Percentiles rank a stretch among this genome's conserved stretches.
These are phyloP conservation scores for Trichoderma asperellum DNA, from an alignment of 2,329 filamentous ascomycete genomes.

Conservation along the genomic window DNA sequence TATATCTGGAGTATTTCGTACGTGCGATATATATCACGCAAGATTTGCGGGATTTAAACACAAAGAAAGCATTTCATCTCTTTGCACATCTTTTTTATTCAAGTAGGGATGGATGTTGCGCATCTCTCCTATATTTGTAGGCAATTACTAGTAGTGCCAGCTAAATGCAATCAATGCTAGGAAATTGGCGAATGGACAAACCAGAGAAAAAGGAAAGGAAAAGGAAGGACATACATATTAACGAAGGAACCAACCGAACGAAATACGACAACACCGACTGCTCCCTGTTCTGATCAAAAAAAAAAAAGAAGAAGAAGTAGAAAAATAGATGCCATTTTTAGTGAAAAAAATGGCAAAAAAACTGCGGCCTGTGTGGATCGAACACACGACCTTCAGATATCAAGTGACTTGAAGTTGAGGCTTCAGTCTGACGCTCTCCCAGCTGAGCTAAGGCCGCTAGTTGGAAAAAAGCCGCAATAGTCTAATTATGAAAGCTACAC, in stretches of 20 bases:
- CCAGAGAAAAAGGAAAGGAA: not conserved
- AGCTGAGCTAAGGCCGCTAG: slow-evolving; percentile 39
- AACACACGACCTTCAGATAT: slow-evolving; percentile 39
- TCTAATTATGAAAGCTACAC: not conserved
- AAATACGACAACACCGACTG: too few relatives aligned
- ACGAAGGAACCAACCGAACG: too few relatives aligned
- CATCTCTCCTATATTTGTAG: too few relatives aligned
- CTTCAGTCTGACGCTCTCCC: slow-evolving; percentile 40
- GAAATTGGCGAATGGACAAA: too few relatives aligned
- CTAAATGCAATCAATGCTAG: too few relatives aligned
- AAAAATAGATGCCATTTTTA: too few relatives aligned
- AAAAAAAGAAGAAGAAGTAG: too few relatives aligned
- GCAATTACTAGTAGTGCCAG: too few relatives aligned
- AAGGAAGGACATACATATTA: too few relatives aligned
- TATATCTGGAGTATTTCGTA: not conserved
- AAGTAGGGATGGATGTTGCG: too few relatives aligned
- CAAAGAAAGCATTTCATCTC: not conserved
- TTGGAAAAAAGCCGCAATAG: not conserved
- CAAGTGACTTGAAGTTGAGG: slow-evolving; percentile 35
- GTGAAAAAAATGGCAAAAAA: slow-evolving; percentile 24
- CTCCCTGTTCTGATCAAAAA: too few relatives aligned
- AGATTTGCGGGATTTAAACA: not conserved
- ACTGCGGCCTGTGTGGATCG: slow-evolving; percentile 39
- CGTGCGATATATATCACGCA: too few relatives aligned
- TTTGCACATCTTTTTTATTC: not conserved